These are phyloP conservation scores for Microdochium bolleyi DNA, from an alignment of 2,329 filamentous ascomycete species.

Conservation along the genomic window DNA sequence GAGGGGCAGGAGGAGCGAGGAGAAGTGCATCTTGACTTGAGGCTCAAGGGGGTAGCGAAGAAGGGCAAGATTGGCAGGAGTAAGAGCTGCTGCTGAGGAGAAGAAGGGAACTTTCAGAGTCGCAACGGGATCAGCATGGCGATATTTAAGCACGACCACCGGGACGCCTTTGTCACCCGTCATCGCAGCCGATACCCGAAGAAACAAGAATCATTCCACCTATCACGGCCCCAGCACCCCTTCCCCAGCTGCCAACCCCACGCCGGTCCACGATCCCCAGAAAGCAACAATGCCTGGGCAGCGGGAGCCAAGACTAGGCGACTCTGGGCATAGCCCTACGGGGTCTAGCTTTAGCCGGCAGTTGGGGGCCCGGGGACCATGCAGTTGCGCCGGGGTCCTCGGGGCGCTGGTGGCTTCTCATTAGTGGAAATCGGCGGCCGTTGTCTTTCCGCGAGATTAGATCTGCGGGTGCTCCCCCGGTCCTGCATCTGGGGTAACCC, in stretches of 20 bases:
- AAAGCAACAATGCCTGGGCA: background rate
- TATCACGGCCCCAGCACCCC: background rate
- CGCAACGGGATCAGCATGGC: background rate
- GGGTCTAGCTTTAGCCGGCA: background rate
- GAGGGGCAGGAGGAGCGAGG: conserved; percentile 10
- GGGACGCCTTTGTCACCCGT: background rate
- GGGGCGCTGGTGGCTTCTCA: background rate
- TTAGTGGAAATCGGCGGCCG: background rate
- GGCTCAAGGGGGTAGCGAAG: background rate
- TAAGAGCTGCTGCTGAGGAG: background rate
- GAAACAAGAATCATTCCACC: background rate
- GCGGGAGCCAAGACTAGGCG: background rate
- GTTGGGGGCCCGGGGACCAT: background rate
- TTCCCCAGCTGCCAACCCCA: background rate
- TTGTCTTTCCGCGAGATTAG: background rate
- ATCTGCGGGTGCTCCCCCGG: background rate
- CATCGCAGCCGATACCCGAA: background rate
- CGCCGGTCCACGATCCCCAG: background rate
- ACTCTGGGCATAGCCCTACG: background rate
- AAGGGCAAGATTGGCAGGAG: background rate
- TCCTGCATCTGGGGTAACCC: background rate
- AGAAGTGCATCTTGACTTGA: conserved; percentile 12
- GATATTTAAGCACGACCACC: background rate
- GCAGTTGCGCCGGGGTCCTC: background rate
- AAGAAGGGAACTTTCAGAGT: background rate